phyloP scores from a whole-genome alignment of 2,329 filamentous ascomycete species.

The Arthrobotrys sphaeroides region DNA sequence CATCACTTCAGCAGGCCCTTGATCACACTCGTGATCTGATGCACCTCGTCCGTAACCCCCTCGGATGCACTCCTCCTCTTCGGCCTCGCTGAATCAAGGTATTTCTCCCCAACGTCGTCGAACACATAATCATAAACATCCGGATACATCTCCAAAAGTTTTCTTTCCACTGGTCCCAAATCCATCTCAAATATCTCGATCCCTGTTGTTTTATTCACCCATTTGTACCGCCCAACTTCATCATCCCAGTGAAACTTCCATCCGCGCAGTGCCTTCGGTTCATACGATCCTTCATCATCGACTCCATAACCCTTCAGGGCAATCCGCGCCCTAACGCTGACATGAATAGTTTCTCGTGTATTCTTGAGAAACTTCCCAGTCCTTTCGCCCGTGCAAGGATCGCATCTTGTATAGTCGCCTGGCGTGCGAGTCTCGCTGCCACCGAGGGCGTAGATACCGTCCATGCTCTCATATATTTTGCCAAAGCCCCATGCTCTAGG shows the following conservation, averaged over 20 bases:
- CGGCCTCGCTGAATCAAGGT: not conserved
- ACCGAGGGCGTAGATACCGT: conserved; percentile 43
- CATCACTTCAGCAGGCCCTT: conserved; percentile 37
- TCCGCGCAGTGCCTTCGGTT: conserved; percentile 15
- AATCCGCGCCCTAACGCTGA: conserved; percentile 26
- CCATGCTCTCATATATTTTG: conserved; percentile 45
- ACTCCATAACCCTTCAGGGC: conserved; percentile 35
- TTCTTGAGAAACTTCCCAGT: conserved; percentile 35
- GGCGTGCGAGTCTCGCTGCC: conserved; percentile 37
- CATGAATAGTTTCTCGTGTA: conserved; percentile 41
- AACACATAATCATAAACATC: conserved; percentile 45
- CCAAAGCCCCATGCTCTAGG: conserved; percentile 47
- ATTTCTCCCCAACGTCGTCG: conserved; percentile 13
- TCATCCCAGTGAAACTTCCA: conserved; percentile 44
- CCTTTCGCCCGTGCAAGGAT: conserved; percentile 21
- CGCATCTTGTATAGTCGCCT: conserved; percentile 38
- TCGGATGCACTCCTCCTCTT: conserved; percentile 17
- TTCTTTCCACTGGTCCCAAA: conserved; percentile 27
- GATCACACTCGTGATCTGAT: conserved; percentile 26
- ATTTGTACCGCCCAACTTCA: conserved; percentile 21
- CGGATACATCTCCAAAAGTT: conserved; percentile 33
- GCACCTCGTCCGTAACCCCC: conserved; percentile 23
- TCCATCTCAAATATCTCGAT: conserved; percentile 39
- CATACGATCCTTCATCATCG: conserved; percentile 40
- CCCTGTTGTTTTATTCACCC: conserved; percentile 38